Base-by-base conservation (phyloP, 768 basidiomycete genomes). In the Suillus subaureus region DNA sequence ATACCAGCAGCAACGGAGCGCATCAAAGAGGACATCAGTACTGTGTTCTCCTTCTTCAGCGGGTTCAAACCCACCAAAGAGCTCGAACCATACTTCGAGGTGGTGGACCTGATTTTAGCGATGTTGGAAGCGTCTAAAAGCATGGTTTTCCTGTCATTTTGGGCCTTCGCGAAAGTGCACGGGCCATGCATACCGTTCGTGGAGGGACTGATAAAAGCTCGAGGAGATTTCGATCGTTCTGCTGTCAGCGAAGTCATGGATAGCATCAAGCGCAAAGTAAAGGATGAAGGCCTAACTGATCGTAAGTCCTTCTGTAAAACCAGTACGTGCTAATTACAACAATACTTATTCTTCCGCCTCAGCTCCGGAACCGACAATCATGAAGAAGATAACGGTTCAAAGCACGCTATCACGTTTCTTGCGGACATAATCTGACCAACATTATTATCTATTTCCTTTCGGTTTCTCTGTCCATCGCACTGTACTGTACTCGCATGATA, bases 141-240 rank as follows among this genome's bases (percentile, higher is more conserved):
- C 67, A 87, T 98, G 77, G 89, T 90, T 3, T 97, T 97, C 82
- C 80, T 99, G 63, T 96, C 96, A 13, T 97, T 92, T 77, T 97
- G 93, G 90, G 82, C 87, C 5, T 99, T 99, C 76, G 96, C 96
- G 21, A 93, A 93, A 72, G 88, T 91, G 28, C 92, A 97, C 76
- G 97, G 97, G 6, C 95, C 97, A 31, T 96, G 96, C 70, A 83
- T 97, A 49, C 83, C 88, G 2, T 99, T 97, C 72, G 91, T 97
- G 37, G 97, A 99, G 75, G 87, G 89, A 11, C 73, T 99, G 55
- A 91, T 99, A 85, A 93, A 89, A 74, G 88, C 92, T 6, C 85
- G 97, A 61, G 91, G 92, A 63, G 96, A 99, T 77, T 81, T 98
- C 62, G 96, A 97, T 77, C 87, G 94, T n/a, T 88, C 90, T 1